phyloP scores from a whole-genome alignment of 1,139 yeast species.

The Scheffersomyces segobiensis region DNA sequence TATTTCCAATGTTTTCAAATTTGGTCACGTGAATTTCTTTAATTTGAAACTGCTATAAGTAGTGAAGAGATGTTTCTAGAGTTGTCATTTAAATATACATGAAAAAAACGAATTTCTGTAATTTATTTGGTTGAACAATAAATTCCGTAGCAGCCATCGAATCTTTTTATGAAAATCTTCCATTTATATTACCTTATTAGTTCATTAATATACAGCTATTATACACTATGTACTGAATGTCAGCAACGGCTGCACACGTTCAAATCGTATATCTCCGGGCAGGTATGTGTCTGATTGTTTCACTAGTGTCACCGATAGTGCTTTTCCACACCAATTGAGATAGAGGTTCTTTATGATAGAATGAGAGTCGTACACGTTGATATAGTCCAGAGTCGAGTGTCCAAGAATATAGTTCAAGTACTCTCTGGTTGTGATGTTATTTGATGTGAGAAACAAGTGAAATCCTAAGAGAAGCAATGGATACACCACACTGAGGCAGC shows the following conservation, averaged over 20 bases:
- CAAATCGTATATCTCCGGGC: conserved; percentile 47
- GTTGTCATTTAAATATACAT: too few relatives aligned
- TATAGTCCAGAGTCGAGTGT: conserved; percentile 18
- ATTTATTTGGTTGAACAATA: too few relatives aligned
- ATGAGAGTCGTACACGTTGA: conserved; percentile 46
- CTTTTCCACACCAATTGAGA: conserved; percentile 50
- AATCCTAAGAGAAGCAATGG: conserved; percentile 54
- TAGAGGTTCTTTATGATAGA: conserved; percentile 40
- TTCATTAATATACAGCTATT: background rate
- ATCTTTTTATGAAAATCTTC: too few relatives aligned
- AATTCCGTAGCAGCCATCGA: background rate
- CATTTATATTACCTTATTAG: too few relatives aligned
- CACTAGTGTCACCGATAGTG: conserved; percentile 46
- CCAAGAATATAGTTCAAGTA: conserved; percentile 46
- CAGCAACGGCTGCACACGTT: conserved; percentile 13
- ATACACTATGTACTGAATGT: background rate
- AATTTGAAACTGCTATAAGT: too few relatives aligned
- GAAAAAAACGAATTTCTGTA: too few relatives aligned
- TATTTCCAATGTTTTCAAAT: background rate
- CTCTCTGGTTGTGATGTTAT: conserved; percentile 74
- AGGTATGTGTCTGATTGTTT: conserved; percentile 35
- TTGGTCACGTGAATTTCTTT: background rate
- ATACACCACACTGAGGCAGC: conserved; percentile 46
- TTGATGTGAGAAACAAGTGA: conserved; percentile 55
- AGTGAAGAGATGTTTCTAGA: too few relatives aligned